phyloP scores from a whole-genome alignment of 2,329 filamentous ascomycete species.

The Penicillium sp. region DNA sequence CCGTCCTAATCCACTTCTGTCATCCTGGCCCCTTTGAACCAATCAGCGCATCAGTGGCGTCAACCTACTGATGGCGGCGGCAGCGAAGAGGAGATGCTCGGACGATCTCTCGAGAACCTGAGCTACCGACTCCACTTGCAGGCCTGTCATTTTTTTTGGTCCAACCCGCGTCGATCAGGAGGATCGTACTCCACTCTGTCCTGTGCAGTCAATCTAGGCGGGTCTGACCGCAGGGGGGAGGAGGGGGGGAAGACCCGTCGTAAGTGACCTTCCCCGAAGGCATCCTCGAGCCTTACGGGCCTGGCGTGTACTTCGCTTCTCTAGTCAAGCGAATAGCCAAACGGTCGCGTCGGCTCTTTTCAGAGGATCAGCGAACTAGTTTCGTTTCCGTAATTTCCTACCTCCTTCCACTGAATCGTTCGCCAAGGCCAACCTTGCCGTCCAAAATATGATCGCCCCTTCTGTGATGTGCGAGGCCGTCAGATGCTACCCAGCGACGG shows the following conservation, averaged over 20 bases:
- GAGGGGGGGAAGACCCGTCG: neutral
- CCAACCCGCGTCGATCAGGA: slow-evolving; percentile 19
- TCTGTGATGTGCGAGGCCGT: neutral
- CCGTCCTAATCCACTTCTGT: slow-evolving; percentile 1
- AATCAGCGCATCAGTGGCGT: slow-evolving; percentile 15
- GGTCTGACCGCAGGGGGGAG: neutral
- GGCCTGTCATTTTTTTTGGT: neutral
- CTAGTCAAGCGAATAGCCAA: neutral
- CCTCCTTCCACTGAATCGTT: neutral
- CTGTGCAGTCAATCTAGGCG: slow-evolving; percentile 16
- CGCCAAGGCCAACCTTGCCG: neutral
- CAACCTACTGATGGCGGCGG: slow-evolving; percentile 2
- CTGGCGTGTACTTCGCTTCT: neutral
- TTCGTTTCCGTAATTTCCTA: neutral
- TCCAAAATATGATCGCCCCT: neutral
- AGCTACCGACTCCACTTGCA: neutral
- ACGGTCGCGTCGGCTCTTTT: too few relatives aligned
- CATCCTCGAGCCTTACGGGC: neutral
- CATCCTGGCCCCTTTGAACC: slow-evolving; percentile 1
- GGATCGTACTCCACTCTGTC: slow-evolving; percentile 10
- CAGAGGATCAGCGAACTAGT: neutral
- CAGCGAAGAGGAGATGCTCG: slow-evolving; percentile 4
- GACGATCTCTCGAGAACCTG: slow-evolving; percentile 1
- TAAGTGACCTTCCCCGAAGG: neutral
- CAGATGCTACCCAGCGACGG: neutral